Conservation (phyloP, 2,329 filamentous ascomycete genomes). For the Sporothrix euskadiensis region DNA sequence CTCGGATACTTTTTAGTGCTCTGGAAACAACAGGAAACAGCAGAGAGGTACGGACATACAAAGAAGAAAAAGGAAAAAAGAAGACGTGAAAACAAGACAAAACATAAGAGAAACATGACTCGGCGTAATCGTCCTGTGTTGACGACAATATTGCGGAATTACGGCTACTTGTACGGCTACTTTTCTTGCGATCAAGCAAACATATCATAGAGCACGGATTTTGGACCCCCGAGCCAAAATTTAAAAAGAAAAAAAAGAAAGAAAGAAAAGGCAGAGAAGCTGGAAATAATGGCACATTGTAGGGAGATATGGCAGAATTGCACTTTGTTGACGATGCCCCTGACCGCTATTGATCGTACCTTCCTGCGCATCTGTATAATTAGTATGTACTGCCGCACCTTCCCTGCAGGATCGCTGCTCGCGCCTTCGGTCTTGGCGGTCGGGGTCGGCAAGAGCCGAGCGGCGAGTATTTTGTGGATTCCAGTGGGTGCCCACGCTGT, state of each 20-base stretch:
- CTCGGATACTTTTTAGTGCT: not conserved
- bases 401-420: not conserved
- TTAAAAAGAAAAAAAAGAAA: not conserved
- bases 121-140: not conserved
- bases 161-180: not conserved
- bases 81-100: not conserved
- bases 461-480: conserved; percentile 9
- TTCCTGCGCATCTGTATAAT: not conserved
- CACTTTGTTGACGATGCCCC: not conserved
- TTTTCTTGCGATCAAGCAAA: not conserved
- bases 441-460: conserved; percentile 6
- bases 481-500: not conserved
- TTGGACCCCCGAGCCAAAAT: not conserved
- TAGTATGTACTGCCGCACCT: not conserved
- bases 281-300: too few relatives aligned
- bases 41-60: not conserved
- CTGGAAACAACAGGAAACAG: not conserved
- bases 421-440: conserved; percentile 17
- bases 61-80: not conserved
- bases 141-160: not conserved
- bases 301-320: too few relatives aligned
- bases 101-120: not conserved
- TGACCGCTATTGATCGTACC: not conserved
- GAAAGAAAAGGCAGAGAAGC: too few relatives aligned
- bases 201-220: not conserved